These are phyloP conservation scores for Kwoniella heveanensis DNA, from an alignment of 768 basidiomycete genomes.

Conservation along the genomic window DNA sequence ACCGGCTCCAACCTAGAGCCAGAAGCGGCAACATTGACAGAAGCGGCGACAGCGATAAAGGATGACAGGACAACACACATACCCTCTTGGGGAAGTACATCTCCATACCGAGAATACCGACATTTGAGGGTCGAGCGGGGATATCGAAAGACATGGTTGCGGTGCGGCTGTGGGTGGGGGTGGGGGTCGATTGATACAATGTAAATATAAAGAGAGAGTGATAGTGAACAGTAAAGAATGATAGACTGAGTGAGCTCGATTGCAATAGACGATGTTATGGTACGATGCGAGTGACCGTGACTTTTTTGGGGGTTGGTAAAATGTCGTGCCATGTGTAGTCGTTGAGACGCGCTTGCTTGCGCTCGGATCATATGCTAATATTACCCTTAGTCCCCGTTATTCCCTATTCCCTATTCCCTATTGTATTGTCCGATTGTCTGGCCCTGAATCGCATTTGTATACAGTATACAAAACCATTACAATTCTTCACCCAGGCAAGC, in stretches of 20 bases:
- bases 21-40: too few relatives aligned
- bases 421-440: too few relatives aligned
- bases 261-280: not conserved
- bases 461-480: too few relatives aligned
- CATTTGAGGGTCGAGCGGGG: slow-evolving; percentile 75
- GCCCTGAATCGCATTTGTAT: too few relatives aligned
- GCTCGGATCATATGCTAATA: not conserved
- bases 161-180: slow-evolving; percentile 1
- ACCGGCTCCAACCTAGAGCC: too few relatives aligned
- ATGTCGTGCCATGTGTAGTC: not conserved
- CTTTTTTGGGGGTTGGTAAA: not conserved
- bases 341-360: not conserved
- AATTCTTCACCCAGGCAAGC: too few relatives aligned
- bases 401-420: not conserved
- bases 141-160: slow-evolving; percentile 49
- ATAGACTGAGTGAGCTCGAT: not conserved
- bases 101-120: slow-evolving; percentile 90
- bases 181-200: too few relatives aligned
- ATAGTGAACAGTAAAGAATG: not conserved
- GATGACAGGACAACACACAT: slow-evolving; percentile 48
- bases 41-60: not conserved
- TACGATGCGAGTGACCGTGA: not conserved
- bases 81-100: slow-evolving; percentile 92
- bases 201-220: not conserved
- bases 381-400: not conserved